phyloP scores from a whole-genome alignment of 768 basidiomycete genomes.

The Agaricus blazei region DNA sequence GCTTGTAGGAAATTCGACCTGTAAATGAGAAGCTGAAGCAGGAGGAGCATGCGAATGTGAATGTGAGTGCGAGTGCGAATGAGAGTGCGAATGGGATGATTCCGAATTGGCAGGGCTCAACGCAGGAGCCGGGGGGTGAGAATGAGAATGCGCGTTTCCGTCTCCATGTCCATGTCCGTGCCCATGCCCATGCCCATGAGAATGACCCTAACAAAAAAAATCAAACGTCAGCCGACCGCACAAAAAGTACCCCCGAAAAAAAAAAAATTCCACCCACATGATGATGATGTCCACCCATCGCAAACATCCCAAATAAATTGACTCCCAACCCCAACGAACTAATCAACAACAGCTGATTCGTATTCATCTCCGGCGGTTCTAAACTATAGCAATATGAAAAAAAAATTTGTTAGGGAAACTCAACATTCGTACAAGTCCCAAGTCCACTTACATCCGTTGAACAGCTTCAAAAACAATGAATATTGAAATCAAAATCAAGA shows the following conservation, averaged over 20 bases:
- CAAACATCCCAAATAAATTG: constrained; percentile 98
- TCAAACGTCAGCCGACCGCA: too few species aligned
- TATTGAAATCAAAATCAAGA: constrained; percentile 88
- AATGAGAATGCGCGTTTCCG: constrained; percentile 28
- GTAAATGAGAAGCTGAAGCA: constrained; percentile 11
- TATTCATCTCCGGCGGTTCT: constrained; percentile 98
- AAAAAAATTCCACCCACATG: constrained; percentile 44
- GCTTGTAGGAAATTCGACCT: constrained; percentile 17
- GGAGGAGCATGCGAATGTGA: constrained; percentile 19
- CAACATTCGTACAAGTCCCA: not conserved
- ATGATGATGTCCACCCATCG: constrained; percentile 94
- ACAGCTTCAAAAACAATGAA: constrained; percentile 99
- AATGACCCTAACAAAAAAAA: constrained; percentile 41
- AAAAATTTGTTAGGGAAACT: not conserved
- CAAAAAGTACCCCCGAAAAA: too few species aligned
- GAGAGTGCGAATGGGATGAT: constrained; percentile 20
- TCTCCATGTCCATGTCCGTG: constrained; percentile 15
- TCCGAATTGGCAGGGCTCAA: constrained; percentile 16
- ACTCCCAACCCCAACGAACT: constrained; percentile 87
- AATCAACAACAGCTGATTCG: constrained; percentile 84
- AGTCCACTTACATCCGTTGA: constrained; percentile 70
- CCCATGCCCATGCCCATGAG: constrained; percentile 42
- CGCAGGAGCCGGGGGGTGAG: constrained; percentile 8
- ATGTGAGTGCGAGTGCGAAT: constrained; percentile 18
- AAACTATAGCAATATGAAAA: constrained; percentile 39